Evolutionary conservation across 768 basidiomycete species (phyloP).

Genomic region (Lactarius tabidus): DNA sequence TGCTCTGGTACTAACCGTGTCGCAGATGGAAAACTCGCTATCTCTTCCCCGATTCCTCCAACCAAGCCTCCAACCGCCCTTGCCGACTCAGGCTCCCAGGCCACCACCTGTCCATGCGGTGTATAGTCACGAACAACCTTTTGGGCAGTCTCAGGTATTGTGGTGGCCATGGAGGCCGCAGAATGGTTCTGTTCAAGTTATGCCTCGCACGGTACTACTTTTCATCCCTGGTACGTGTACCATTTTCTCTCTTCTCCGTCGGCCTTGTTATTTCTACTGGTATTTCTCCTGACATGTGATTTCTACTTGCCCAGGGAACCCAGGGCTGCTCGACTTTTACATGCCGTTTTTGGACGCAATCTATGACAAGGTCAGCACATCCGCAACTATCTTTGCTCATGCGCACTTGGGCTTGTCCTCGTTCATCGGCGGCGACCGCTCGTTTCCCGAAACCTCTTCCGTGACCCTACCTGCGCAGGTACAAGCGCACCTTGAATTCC

Average conservation of each 20-base stretch:
- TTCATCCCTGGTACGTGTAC: conserved; percentile 21
- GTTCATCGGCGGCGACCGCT: conserved; percentile 49
- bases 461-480: conserved; percentile 18
- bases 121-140: conserved; percentile 38
- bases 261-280: too few relatives aligned
- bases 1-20: too few relatives aligned
- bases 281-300: conserved; percentile 23
- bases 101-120: conserved; percentile 25
- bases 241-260: background rate
- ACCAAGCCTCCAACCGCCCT: conserved; percentile 10
- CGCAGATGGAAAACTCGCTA: too few relatives aligned
- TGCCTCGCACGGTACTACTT: conserved; percentile 14
- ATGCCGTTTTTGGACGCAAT: conserved; percentile 56
- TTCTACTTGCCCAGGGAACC: conserved; percentile 39
- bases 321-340: conserved; percentile 66
- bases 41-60: conserved; percentile 25
- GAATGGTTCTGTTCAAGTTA: background rate
- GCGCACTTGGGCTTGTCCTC: conserved; percentile 27
- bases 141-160: conserved; percentile 44
- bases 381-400: conserved; percentile 62
- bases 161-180: conserved; percentile 46
- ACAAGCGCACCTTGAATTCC: conserved; percentile 27
- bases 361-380: conserved; percentile 31
- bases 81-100: background rate
- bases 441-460: background rate